These are phyloP conservation scores for Pleurotus sapidus DNA, from an alignment of 768 basidiomycete genomes.

Conservation along the genomic window DNA sequence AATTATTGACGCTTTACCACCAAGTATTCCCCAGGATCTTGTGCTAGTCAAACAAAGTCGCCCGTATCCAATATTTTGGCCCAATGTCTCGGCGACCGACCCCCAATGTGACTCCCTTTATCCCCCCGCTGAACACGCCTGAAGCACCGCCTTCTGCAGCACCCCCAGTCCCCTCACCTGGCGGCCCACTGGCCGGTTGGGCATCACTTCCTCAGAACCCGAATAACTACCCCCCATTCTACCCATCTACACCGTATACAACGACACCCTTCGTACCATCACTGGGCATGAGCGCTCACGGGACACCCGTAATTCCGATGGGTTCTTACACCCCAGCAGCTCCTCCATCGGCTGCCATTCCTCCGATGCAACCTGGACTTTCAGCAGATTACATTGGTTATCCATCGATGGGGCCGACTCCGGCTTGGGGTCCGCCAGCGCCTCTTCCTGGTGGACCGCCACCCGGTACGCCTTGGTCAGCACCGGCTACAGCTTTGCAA, in stretches of 20 bases:
- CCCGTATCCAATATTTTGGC: neutral
- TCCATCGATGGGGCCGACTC: constrained; percentile 19
- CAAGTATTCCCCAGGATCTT: too few relatives aligned
- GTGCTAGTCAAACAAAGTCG: too few relatives aligned
- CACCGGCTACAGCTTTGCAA: constrained; percentile 9
- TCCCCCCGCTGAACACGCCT: constrained; percentile 39
- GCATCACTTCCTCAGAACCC: constrained; percentile 27
- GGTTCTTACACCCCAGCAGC: constrained; percentile 12
- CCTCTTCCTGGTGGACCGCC: constrained; percentile 12
- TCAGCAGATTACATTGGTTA: constrained; percentile 30
- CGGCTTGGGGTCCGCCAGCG: constrained; percentile 11
- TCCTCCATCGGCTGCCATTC: constrained; percentile 2
- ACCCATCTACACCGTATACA: constrained; percentile 35
- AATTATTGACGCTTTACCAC: too few relatives aligned
- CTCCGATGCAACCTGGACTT: constrained; percentile 13
- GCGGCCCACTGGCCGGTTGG: constrained; percentile 28
- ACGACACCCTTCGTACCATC: constrained; percentile 34
- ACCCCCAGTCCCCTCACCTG: constrained; percentile 24
- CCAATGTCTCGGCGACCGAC: constrained; percentile 16
- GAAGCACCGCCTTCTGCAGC: constrained; percentile 27
- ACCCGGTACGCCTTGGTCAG: neutral
- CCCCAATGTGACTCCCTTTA: constrained; percentile 28
- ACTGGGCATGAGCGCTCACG: constrained; percentile 14
- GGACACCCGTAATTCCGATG: constrained; percentile 10
- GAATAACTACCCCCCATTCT: constrained; percentile 32